phyloP scores from a whole-genome alignment of 352 stramenopile genomes.

The Pythium utonaiense region DNA sequence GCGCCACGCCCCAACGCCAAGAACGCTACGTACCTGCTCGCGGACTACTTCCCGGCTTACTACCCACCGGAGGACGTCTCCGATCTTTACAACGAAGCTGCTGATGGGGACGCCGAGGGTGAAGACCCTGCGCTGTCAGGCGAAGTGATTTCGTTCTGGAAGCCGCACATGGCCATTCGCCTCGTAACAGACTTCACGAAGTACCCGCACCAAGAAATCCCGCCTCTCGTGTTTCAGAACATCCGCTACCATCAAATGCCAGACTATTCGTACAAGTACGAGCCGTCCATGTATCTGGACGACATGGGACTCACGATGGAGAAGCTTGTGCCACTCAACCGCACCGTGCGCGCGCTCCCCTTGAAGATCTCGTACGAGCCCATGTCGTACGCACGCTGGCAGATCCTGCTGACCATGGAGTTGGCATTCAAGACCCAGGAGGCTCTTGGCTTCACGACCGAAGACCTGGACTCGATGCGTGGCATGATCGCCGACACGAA shows the following conservation, averaged over 20 bases:
- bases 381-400: constrained; percentile 76
- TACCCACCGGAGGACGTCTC: constrained; percentile 10
- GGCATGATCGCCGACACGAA: constrained; percentile 94
- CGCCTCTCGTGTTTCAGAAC: constrained; percentile 66
- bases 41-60: constrained; percentile 21
- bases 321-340: constrained; percentile 69
- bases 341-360: constrained; percentile 45
- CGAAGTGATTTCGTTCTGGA: constrained; percentile 67
- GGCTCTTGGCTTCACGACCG: constrained; percentile 49
- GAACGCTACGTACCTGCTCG: constrained; percentile 57
- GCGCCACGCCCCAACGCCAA: constrained; percentile 53
- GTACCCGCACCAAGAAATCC: constrained; percentile 68
- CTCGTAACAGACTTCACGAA: constrained; percentile 72
- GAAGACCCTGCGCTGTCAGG: constrained; percentile 30
- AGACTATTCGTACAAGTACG: constrained; percentile 52
- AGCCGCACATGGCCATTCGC: constrained; percentile 62
- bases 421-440: constrained; percentile 56
- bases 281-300: constrained; percentile 75
- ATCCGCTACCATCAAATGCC: constrained; percentile 55
- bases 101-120: constrained; percentile 4
- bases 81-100: constrained; percentile 7
- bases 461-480: constrained; percentile 88
- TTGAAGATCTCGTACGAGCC: constrained; percentile 70
- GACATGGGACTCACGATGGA: constrained; percentile 67
- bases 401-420: constrained; percentile 74